Evolutionary conservation across 163 green algal genomes (phyloP).

Genomic region (Scenedesmus sp.): DNA sequence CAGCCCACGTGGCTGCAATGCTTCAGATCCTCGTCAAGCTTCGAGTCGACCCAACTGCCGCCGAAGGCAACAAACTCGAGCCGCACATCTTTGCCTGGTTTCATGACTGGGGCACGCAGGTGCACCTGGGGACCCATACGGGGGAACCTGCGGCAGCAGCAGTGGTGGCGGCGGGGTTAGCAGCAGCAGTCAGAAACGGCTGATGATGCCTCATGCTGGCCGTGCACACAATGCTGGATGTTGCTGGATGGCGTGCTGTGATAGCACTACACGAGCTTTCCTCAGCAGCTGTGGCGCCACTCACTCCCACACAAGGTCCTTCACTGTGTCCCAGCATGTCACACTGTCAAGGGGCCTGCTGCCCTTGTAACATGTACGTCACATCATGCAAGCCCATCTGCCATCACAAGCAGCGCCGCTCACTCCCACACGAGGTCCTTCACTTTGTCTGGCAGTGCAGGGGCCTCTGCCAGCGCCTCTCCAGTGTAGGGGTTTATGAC

Average conservation of each 20-base stretch:
- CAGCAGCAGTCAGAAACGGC: neutral
- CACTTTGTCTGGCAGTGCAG: constrained; percentile 16
- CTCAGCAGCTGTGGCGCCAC: neutral
- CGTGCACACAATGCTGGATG: no score
- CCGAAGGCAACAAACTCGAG: constrained; percentile 45
- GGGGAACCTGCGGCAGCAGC: constrained; percentile 24
- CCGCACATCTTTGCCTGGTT: neutral
- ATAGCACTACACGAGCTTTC: no score
- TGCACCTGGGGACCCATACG: constrained; percentile 45
- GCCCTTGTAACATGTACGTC: neutral
- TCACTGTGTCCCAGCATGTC: neutral
- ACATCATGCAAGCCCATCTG: neutral
- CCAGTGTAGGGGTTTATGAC: constrained; percentile 44
- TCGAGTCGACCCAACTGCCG: constrained; percentile 13
- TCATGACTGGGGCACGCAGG: constrained; percentile 15
- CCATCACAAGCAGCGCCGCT: neutral
- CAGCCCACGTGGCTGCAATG: neutral
- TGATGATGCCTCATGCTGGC: neutral
- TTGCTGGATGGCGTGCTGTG: no score
- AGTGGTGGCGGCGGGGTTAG: neutral
- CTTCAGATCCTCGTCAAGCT: neutral
- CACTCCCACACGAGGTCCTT: constrained; percentile 47
- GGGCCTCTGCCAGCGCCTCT: constrained; percentile 19
- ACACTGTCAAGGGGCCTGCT: no score
- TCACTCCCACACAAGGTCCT: constrained; percentile 35